phyloP scores from a whole-genome alignment of 257 asterid species.

The Solanum chaucha region DNA sequence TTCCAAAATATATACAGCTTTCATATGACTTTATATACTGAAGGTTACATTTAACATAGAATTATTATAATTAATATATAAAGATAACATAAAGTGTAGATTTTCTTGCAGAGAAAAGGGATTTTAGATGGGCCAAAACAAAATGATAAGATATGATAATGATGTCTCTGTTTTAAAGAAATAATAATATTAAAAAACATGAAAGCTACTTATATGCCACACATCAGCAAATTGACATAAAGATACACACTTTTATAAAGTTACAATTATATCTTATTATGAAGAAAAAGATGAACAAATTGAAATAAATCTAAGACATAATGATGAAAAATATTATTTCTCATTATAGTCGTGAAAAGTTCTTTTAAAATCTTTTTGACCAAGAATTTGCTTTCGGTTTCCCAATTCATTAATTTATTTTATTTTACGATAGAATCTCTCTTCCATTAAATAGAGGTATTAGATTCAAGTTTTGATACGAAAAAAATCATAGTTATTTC shows the following conservation, averaged over 20 bases:
- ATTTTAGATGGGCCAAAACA: background rate
- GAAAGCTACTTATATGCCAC: background rate
- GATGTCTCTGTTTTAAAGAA: background rate
- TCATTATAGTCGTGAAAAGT: background rate
- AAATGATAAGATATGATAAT: slow-evolving; percentile 2
- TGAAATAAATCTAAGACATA: background rate
- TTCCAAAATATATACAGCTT: background rate
- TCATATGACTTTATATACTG: background rate
- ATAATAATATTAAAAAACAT: background rate
- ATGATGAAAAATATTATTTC: background rate
- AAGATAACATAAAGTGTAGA: background rate
- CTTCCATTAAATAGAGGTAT: background rate
- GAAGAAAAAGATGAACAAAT: background rate
- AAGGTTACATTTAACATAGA: background rate
- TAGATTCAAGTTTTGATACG: background rate
- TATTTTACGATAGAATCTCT: background rate
- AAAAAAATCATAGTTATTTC: background rate
- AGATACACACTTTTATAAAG: background rate
- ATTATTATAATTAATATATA: background rate
- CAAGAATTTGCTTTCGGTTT: background rate
- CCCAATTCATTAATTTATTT: background rate
- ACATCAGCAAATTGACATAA: background rate
- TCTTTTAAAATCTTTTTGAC: background rate
- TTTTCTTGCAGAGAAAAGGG: background rate
- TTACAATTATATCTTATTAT: background rate